phyloP scores from a whole-genome alignment of 176 grass and related monocot genomes.

The Carex scoparia region DNA sequence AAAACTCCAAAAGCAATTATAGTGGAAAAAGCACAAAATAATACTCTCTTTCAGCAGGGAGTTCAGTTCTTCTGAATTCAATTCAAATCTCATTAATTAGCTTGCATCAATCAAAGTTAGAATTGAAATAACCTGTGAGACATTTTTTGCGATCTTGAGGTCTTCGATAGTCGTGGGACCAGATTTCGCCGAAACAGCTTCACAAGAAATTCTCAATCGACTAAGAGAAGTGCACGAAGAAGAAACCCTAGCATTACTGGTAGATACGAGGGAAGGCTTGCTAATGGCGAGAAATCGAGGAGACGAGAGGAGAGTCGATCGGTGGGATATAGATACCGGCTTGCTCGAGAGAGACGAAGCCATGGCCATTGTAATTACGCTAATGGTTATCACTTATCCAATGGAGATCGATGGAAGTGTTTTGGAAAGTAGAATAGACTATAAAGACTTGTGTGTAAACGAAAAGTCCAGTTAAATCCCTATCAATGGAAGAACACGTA shows the following conservation, averaged over 20 bases:
- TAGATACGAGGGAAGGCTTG: background rate
- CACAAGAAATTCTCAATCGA: conserved; percentile 29
- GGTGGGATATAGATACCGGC: background rate
- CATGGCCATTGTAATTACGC: conserved; percentile 10
- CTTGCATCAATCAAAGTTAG: background rate
- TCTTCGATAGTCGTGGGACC: conserved; percentile 55
- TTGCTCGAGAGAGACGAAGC: conserved; percentile 14
- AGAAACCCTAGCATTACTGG: conserved; percentile 3
- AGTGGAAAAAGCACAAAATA: background rate
- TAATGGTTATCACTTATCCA: background rate
- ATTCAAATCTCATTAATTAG: background rate
- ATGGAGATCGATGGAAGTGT: background rate
- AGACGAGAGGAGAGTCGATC: background rate
- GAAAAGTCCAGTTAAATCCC: background rate
- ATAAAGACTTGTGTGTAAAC: too few relatives aligned
- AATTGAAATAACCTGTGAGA: conserved; percentile 54
- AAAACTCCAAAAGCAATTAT: background rate
- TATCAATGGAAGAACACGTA: background rate
- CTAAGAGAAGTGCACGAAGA: background rate
- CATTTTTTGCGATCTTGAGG: conserved; percentile 79
- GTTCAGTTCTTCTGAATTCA: background rate
- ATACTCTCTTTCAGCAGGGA: background rate
- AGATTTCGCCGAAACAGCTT: conserved; percentile 38
- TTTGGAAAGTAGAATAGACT: background rate
- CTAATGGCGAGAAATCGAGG: background rate